Percentiles rank a stretch among this genome's conserved stretches.
These are phyloP conservation scores for Suillus plorans DNA, from an alignment of 768 basidiomycete genomes.

Conservation along the genomic window DNA sequence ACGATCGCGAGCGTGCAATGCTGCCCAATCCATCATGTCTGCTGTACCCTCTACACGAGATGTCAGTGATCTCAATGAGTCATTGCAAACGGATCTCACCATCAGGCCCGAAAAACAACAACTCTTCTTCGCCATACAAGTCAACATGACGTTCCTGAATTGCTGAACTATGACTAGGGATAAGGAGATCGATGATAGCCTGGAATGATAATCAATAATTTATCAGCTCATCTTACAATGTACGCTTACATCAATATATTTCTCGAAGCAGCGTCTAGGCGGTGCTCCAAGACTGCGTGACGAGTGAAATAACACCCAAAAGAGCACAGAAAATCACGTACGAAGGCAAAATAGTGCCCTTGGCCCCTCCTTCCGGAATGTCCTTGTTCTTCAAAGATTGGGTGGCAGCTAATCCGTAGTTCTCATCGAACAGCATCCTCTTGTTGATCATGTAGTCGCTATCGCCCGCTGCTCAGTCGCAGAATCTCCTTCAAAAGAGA, in stretches of 20 bases:
- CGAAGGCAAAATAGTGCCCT: slow-evolving; percentile 95
- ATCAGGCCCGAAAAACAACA: slow-evolving; percentile 95
- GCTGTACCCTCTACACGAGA: slow-evolving; percentile 81
- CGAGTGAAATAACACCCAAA: neutral
- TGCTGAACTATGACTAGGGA: slow-evolving; percentile 94
- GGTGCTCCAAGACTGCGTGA: slow-evolving; percentile 70
- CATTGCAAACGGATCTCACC: slow-evolving; percentile 40
- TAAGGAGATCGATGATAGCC: slow-evolving; percentile 90
- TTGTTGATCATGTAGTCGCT: slow-evolving; percentile 97
- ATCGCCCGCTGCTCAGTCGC: neutral
- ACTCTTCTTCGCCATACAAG: slow-evolving; percentile 84
- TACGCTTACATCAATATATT: slow-evolving; percentile 86
- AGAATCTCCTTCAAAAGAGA: neutral
- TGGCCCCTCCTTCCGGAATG: slow-evolving; percentile 96
- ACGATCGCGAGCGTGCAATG: slow-evolving; percentile 83
- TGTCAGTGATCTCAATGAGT: slow-evolving; percentile 7
- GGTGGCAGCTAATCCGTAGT: slow-evolving; percentile 92
- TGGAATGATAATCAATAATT: slow-evolving; percentile 27
- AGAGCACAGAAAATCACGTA: slow-evolving; percentile 35
- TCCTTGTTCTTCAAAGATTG: slow-evolving; percentile 97
- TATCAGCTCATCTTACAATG: slow-evolving; percentile 7
- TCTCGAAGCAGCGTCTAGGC: slow-evolving; percentile 91
- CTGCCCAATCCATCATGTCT: slow-evolving; percentile 99
- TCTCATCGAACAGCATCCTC: slow-evolving; percentile 94
- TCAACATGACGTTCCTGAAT: slow-evolving; percentile 95